Evolutionary conservation across 164 flowering plant species (phyloP).

Genomic region (Paratinospora sagittata): DNA sequence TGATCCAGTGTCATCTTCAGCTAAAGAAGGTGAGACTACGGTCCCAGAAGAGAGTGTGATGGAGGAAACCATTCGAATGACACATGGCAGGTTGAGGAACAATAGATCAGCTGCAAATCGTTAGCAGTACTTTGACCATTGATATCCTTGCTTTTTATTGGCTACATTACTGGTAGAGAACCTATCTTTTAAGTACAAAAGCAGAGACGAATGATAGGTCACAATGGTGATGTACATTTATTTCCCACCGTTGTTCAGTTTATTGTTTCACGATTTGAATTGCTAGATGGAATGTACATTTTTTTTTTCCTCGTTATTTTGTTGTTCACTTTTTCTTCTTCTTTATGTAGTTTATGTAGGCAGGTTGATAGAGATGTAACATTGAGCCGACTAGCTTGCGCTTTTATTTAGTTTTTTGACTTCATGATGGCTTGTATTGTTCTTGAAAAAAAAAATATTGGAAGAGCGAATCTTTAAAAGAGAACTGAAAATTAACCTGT

Average conservation of each 20-base stretch:
- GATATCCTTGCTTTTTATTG: background rate
- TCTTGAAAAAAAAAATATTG: too few species aligned
- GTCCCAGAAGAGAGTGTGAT: constrained; percentile 40
- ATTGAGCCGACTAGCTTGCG: too few species aligned
- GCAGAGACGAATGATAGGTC: background rate
- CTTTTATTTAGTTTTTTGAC: too few species aligned
- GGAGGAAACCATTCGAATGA: constrained; percentile 53
- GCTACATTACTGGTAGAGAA: background rate
- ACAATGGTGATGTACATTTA: constrained; percentile 5
- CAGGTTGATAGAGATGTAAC: too few species aligned
- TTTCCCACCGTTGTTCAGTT: constrained; percentile 5
- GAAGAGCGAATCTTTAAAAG: too few species aligned
- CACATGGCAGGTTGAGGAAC: constrained; percentile 62
- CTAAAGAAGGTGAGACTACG: constrained; percentile 28
- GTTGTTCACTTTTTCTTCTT: too few species aligned
- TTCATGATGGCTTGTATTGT: too few species aligned
- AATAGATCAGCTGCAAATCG: constrained; percentile 27
- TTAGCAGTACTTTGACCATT: background rate
- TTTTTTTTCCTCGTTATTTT: too few species aligned
- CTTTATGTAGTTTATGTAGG: too few species aligned
- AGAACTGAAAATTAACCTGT: too few species aligned
- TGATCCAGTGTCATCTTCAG: constrained; percentile 30
- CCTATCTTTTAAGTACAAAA: constrained; percentile 7
- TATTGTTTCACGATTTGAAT: background rate
- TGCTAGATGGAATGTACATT: too few species aligned